Evolutionary conservation across 2,329 filamentous ascomycete species (phyloP), one percentile per base, ranked within the genome.

Genomic region (Fusarium xyrophilum): DNA sequence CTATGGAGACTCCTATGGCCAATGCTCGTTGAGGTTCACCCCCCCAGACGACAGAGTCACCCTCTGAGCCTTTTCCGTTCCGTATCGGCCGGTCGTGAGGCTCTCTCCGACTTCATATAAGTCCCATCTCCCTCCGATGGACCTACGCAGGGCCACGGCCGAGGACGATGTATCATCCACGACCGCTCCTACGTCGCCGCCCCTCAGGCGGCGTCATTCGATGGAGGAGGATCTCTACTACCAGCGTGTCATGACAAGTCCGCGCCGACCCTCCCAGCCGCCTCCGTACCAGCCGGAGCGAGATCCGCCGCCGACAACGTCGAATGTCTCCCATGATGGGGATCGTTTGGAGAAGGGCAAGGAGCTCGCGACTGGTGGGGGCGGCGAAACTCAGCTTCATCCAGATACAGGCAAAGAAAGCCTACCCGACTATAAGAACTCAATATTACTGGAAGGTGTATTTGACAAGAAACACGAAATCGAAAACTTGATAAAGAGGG

Each of bases 381-480:
- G 65, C 65, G 73, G 68, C 60, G 35, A 61, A 55, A 54, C 30
- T 38, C 54, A 48, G 40, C 48, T 56, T 50, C 51, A 50, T 51
- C 46, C 63, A 40, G 51, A 57, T 32, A 60, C 56, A 36, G 47
- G 79, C 55, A 74, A 78, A 38, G 85, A 88, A 67, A 72, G 76
- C 32, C 77, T 88, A 36, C 87, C 88, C n/a, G 71, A 76, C 27
- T 90, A 90, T 74, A 84, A 85, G 48, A 87, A 82, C 71, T 83
- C 82, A 72, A 82, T 89, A 56, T 79, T 81, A 56, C 77, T 87
- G 50, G 84, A 88, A 73, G 85, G 82, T 28, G 80, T 89, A 9
- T 89, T 89, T 72, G 79, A 83, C 69, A 84, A 85, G 74, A 91
- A 91, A 79, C 85, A 88, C 79, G 89, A 92, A 76, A 84, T 91